Conservation (phyloP, 2,329 filamentous ascomycete genomes). For the Fusarium illudens region DNA sequence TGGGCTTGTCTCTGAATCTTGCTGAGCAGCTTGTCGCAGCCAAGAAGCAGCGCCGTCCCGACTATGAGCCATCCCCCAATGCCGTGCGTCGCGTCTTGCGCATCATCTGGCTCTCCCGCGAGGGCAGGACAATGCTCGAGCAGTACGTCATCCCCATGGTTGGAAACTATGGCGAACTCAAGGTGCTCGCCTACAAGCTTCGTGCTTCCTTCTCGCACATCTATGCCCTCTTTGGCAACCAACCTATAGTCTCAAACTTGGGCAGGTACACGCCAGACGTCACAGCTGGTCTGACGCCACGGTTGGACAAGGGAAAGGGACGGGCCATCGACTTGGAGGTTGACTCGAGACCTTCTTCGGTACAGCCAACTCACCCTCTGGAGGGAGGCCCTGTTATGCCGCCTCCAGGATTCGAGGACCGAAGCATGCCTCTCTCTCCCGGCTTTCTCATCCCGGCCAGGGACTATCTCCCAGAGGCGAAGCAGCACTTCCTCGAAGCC, state of each 20-base stretch:
- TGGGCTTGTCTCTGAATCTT: conserved; percentile 89
- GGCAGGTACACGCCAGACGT: conserved; percentile 61
- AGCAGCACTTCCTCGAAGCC: conserved; percentile 81
- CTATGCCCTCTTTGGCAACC: conserved; percentile 95
- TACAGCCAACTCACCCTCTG: conserved; percentile 58
- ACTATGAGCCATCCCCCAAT: conserved; percentile 78
- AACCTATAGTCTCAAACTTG: conserved; percentile 75
- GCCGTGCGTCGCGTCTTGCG: conserved; percentile 84
- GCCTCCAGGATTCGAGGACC: conserved; percentile 62
- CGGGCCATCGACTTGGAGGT: conserved; percentile 55
- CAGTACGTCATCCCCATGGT: conserved; percentile 88
- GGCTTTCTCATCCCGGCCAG: conserved; percentile 81
- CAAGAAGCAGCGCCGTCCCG: conserved; percentile 82
- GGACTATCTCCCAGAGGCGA: conserved; percentile 85
- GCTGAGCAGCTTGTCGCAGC: conserved; percentile 84
- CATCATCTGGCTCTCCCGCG: conserved; percentile 94
- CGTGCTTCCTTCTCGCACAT: conserved; percentile 96
- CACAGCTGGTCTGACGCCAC: conserved; percentile 48
- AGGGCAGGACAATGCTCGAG: conserved; percentile 88
- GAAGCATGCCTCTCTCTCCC: conserved; percentile 56
- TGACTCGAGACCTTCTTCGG: conserved; percentile 54
- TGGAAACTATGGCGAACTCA: conserved; percentile 79
- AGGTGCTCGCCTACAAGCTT: conserved; percentile 90
- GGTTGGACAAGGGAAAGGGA: conserved; percentile 58
- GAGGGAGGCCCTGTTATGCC: conserved; percentile 68